A percentile compares a stretch with the other conserved stretches of the same genome.
These are phyloP conservation scores for Sclerotinia minor DNA, from an alignment of 2,329 filamentous ascomycete species.

Conservation along the genomic window DNA sequence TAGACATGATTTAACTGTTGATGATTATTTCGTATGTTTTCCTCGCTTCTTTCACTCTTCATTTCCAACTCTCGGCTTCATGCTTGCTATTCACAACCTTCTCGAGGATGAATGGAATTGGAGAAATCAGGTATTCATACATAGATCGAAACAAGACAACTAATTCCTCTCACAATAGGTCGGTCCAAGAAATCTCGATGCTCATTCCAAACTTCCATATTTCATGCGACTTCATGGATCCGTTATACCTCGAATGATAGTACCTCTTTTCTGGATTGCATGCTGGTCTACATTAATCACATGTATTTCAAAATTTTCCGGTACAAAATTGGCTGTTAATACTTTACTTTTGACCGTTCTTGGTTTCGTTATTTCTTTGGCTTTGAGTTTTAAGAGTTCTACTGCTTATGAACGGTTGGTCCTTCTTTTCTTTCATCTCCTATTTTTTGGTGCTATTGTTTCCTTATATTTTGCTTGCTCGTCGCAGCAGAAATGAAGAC, in stretches of 20 bases:
- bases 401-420: conserved; percentile 69
- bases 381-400: conserved; percentile 74
- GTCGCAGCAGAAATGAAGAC: too few relatives aligned
- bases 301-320: conserved; percentile 48
- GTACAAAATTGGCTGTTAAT: conserved; percentile 53
- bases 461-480: too few relatives aligned
- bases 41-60: not conserved
- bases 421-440: not conserved
- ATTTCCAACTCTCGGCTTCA: not conserved
- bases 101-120: not conserved
- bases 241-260: conserved; percentile 70
- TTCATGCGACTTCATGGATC: conserved; percentile 76
- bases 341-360: conserved; percentile 72
- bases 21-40: conserved; percentile 38
- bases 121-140: not conserved
- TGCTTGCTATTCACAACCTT: not conserved
- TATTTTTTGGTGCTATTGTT: too few relatives aligned
- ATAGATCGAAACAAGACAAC: conserved; percentile 9
- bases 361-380: conserved; percentile 78
- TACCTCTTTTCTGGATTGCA: conserved; percentile 64
- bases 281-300: conserved; percentile 68
- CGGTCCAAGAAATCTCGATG: conserved; percentile 67
- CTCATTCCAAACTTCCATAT: conserved; percentile 75
- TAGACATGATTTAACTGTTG: conserved; percentile 28
- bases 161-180: conserved; percentile 30